Evolutionary conservation across 345 rosid genomes (phyloP).

Genomic region (Firmiana major): DNA sequence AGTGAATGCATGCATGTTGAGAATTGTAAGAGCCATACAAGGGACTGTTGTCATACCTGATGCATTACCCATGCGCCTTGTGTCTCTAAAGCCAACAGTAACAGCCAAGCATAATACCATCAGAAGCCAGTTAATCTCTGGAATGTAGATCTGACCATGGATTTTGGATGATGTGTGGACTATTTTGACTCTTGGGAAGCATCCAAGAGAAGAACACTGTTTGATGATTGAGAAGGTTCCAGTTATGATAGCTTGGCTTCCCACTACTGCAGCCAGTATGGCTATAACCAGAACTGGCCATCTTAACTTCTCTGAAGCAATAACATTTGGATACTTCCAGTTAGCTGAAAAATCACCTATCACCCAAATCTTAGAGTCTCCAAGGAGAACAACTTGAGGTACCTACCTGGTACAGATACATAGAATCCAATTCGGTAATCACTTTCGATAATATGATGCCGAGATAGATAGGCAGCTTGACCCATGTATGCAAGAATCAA

Average conservation of each 20-base stretch:
- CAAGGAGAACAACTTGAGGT: conserved; percentile 3
- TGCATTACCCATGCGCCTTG: conserved; percentile 81
- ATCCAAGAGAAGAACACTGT: conserved; percentile 85
- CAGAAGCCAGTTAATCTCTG: conserved; percentile 94
- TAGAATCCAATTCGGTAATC: conserved; percentile 81
- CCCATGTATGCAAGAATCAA: conserved; percentile 97
- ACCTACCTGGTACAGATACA: conserved; percentile 85
- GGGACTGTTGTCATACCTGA: conserved; percentile 41
- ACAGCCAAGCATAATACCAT: conserved; percentile 93
- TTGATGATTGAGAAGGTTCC: conserved; percentile 95
- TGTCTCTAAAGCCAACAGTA: conserved; percentile 84
- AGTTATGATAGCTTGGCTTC: conserved; percentile 92
- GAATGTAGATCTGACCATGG: conserved; percentile 92
- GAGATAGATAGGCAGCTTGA: conserved; percentile 89
- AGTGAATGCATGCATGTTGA: background rate
- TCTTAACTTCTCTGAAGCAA: conserved; percentile 62
- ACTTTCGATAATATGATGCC: conserved; percentile 58
- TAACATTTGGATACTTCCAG: background rate
- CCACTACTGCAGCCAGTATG: conserved; percentile 92
- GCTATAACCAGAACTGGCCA: conserved; percentile 95
- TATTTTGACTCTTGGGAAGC: conserved; percentile 88
- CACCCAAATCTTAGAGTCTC: background rate
- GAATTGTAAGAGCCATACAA: background rate
- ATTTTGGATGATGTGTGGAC: conserved; percentile 87
- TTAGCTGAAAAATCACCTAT: background rate